Conservation (phyloP, 345 rosid genomes). For the Populus nigra region DNA sequence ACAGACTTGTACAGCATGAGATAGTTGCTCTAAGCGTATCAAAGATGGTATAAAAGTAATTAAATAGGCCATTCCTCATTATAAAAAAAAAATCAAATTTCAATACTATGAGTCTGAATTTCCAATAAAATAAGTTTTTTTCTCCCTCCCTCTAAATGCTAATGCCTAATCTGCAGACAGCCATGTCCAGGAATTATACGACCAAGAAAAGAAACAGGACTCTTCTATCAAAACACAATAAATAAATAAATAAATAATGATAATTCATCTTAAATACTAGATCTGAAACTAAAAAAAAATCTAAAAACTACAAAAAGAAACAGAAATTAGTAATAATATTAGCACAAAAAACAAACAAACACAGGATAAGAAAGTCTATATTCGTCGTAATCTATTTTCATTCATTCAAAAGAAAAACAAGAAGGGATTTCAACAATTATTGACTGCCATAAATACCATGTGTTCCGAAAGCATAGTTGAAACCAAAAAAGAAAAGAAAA, state of each 20-base stretch:
- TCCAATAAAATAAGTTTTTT: neutral
- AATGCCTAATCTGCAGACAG: neutral
- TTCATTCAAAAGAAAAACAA: neutral
- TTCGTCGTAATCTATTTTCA: too few relatives aligned
- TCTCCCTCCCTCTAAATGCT: neutral
- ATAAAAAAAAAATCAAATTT: neutral
- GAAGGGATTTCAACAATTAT: neutral
- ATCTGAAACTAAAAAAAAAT: conserved; percentile 20
- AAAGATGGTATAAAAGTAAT: neutral
- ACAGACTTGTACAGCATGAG: too few relatives aligned
- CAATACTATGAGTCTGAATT: neutral
- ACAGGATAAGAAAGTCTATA: neutral
- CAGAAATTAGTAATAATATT: neutral
- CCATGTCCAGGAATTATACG: neutral
- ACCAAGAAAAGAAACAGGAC: neutral
- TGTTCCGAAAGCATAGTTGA: neutral
- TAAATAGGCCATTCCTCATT: neutral
- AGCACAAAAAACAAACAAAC: neutral
- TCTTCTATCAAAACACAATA: neutral
- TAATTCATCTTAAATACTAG: conserved; percentile 8
- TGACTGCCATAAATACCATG: neutral
- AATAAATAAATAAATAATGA: neutral
- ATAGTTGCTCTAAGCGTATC: too few relatives aligned
- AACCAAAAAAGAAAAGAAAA: neutral
- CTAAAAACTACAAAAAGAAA: neutral